phyloP scores from a whole-genome alignment of 23 red algal species.

The Chondrus crispus region DNA sequence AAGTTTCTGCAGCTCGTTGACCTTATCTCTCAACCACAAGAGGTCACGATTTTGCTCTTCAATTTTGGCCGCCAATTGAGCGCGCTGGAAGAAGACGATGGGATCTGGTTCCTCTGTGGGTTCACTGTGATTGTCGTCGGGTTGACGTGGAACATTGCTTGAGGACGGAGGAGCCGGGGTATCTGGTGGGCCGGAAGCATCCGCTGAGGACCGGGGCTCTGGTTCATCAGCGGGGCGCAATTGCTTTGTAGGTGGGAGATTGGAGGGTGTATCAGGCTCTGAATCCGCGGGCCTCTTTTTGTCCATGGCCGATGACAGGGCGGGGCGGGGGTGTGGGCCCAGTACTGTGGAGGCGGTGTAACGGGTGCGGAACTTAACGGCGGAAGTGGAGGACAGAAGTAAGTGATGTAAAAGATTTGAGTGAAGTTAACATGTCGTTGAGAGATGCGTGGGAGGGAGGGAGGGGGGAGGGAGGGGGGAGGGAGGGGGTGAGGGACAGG shows the following conservation, averaged over 20 bases:
- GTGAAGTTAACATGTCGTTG: too few species aligned
- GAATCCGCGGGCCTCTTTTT: slow-evolving; percentile 33
- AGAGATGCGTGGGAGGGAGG: background rate
- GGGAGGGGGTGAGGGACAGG: background rate
- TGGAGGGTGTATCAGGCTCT: slow-evolving; percentile 8
- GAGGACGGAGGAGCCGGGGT: too few species aligned
- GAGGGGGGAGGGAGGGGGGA: background rate
- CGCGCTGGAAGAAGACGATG: slow-evolving; percentile 50
- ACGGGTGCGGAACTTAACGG: slow-evolving; percentile 18
- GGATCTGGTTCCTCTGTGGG: too few species aligned
- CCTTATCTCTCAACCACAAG: slow-evolving; percentile 40
- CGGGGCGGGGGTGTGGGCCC: background rate
- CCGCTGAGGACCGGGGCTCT: too few species aligned
- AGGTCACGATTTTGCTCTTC: slow-evolving; percentile 56
- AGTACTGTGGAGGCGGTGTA: slow-evolving; percentile 21
- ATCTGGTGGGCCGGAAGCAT: too few species aligned
- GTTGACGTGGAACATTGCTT: too few species aligned
- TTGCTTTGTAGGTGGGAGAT: slow-evolving; percentile 17
- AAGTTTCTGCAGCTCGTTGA: slow-evolving; percentile 45
- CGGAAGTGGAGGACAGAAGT: too few species aligned
- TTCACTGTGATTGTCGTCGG: too few species aligned
- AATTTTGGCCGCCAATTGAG: slow-evolving; percentile 65
- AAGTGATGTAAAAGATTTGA: too few species aligned
- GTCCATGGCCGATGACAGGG: slow-evolving; percentile 36
- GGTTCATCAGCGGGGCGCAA: too few species aligned